Conservation (phyloP, 148 eudicot species). For the Vaccinium vitisidaea region DNA sequence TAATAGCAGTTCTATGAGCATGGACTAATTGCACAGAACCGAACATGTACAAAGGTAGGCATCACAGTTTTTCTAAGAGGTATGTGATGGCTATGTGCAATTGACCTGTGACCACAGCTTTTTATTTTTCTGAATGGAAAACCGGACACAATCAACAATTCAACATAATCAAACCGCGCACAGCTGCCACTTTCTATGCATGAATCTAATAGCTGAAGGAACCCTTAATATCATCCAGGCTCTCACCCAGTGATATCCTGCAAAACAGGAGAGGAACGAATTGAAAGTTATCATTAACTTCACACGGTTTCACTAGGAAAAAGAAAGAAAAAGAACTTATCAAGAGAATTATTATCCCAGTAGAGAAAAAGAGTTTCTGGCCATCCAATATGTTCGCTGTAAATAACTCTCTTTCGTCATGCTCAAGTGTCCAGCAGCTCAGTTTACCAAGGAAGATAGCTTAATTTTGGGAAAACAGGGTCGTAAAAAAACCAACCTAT, state of each 20-base stretch:
- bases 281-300: not conserved
- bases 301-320: not conserved
- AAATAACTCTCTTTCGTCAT: not conserved
- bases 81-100: too few species aligned
- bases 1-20: not conserved
- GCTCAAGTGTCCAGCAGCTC: not conserved
- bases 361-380: not conserved
- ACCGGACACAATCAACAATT: not conserved
- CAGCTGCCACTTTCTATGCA: not conserved
- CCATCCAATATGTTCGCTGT: not conserved
- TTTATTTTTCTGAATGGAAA: not conserved
- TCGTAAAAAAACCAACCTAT: not conserved
- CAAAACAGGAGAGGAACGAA: conserved; percentile 5
- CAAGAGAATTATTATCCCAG: not conserved
- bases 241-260: conserved; percentile 74
- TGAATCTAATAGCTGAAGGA: conserved; percentile 33
- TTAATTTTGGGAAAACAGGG: not conserved
- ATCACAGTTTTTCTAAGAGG: not conserved
- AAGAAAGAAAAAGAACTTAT: not conserved
- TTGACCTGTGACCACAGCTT: not conserved
- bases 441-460: not conserved
- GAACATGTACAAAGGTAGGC: not conserved
- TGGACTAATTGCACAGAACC: not conserved
- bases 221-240: conserved; percentile 54
- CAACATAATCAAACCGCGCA: not conserved